Percentiles rank a stretch among this genome's conserved stretches.
These are phyloP conservation scores for Aspergillus neotritici DNA, from an alignment of 2,329 filamentous ascomycete genomes.

Conservation along the genomic window DNA sequence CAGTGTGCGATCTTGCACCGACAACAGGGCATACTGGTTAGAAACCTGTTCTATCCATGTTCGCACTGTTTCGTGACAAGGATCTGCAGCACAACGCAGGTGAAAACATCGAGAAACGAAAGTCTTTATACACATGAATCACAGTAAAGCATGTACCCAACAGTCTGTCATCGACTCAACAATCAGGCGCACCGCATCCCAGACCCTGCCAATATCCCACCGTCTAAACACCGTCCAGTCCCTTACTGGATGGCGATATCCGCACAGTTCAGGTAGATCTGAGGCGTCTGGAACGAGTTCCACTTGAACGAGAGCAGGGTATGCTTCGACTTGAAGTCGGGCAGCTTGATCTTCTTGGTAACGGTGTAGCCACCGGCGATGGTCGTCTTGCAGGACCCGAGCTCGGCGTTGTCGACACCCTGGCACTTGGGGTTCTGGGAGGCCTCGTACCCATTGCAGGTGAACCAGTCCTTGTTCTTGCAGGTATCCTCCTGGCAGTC, in stretches of 20 bases:
- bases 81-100: too few species aligned
- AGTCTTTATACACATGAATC: too few species aligned
- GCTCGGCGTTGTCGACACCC: constrained; percentile 43
- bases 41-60: too few species aligned
- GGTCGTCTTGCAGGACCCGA: constrained; percentile 47
- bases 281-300: constrained; percentile 52
- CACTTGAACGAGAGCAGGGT: constrained; percentile 50
- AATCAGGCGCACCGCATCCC: too few species aligned
- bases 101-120: too few species aligned
- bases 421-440: constrained; percentile 24
- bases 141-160: too few species aligned
- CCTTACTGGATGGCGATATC: constrained; percentile 43
- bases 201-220: too few species aligned
- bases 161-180: too few species aligned
- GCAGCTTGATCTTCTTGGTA: constrained; percentile 48
- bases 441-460: constrained; percentile 33
- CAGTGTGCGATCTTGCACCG: too few species aligned
- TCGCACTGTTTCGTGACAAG: too few species aligned
- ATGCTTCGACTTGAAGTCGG: constrained; percentile 45
- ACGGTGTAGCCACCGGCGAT: constrained; percentile 52
- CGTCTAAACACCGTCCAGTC: too few species aligned
- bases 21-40: too few species aligned
- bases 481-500: constrained; percentile 46
- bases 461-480: constrained; percentile 52
- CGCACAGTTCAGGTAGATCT: constrained; percentile 51